Percentiles rank a stretch among this genome's conserved stretches.
Evolutionary conservation across 768 basidiomycete genomes (phyloP).

Genomic region (Suillus alpinus): DNA sequence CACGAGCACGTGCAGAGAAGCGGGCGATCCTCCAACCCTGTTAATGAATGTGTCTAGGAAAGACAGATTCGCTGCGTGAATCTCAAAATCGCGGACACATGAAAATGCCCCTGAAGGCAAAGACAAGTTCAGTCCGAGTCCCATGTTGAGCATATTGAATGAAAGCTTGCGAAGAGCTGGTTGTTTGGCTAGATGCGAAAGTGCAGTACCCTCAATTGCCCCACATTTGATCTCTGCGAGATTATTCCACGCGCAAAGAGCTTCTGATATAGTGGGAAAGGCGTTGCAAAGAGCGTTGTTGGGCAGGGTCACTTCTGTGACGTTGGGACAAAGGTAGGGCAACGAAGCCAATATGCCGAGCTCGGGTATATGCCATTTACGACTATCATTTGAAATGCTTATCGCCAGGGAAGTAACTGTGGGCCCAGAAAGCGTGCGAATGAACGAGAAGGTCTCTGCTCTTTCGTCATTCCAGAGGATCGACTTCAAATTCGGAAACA

Average conservation of each 20-base stretch:
- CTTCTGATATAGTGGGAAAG: constrained; percentile 1
- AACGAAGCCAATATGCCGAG: constrained; percentile 3
- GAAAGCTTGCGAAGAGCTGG: not conserved
- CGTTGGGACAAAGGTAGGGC: constrained; percentile 2
- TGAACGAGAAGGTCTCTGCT: constrained; percentile 4
- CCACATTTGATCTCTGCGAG: not conserved
- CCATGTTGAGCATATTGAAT: not conserved
- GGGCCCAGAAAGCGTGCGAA: constrained; percentile 5
- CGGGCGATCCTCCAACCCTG: not conserved
- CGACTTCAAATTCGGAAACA: constrained; percentile 3
- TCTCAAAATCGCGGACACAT: not conserved
- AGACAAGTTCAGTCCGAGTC: not conserved
- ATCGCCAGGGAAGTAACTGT: constrained; percentile 2
- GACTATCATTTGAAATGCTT: not conserved
- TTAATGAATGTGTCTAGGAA: not conserved
- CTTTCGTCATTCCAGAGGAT: constrained; percentile 2
- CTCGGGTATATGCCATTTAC: not conserved
- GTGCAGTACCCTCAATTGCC: not conserved
- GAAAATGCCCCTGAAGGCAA: not conserved
- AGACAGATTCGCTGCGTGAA: not conserved
- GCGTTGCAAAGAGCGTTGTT: not conserved
- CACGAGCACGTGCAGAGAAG: not conserved
- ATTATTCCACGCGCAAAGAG: constrained; percentile 5
- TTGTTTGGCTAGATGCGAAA: constrained; percentile 1
- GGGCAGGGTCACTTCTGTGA: constrained; percentile 1